Evolutionary conservation across 2,329 filamentous ascomycete genomes (phyloP), one percentile per base, ranked within the genome.

Genomic region (Stylonectria norvegica): DNA sequence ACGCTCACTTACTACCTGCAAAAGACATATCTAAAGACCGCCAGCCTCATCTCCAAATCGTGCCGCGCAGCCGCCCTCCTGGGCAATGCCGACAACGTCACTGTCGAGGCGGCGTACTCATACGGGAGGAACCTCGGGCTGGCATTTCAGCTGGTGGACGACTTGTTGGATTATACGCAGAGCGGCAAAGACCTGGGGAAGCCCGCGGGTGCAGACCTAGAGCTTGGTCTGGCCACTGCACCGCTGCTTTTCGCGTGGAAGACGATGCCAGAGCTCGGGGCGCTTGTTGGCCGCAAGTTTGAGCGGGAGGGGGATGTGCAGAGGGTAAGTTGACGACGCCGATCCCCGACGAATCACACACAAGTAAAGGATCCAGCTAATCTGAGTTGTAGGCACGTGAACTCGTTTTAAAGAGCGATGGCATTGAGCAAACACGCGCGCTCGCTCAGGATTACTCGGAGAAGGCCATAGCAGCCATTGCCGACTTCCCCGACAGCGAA

Each of bases 21-120:
- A 62, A 98, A 98, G 76, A 98, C 93, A 19, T 98, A 98, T 61
- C 78, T 98, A 53, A 98, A 98, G 72, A 94, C 89, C 2, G 93
- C 93, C 4, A 94, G 87, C 51, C 72, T 98, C 57, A 97, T 98
- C 61, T 94, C 87, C 62, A 98, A 98, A 67, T 94, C 87, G 20
- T 97, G 91, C 65, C 84, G 93, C 35, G 89, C 91, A 0, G 81
- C 93, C 3, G 91, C 93, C 3, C 71, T 98, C 32, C 75, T 98
- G 14, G 90, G 93, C 20, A 82, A 87, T 11, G 79, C 83, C 22
- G 78, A 89, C 22, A 75, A 76, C 1, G 77, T 84, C 46, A 89
- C 93, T 2, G 88, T 96, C 2, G 90, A 98, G 52, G 86, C 89
- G 8, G 88, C 91, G 2, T 98, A 98, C 61, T 67, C 78, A 12